Base-by-base conservation (phyloP, 768 basidiomycete genomes). In the Phaffia tasmanica region DNA sequence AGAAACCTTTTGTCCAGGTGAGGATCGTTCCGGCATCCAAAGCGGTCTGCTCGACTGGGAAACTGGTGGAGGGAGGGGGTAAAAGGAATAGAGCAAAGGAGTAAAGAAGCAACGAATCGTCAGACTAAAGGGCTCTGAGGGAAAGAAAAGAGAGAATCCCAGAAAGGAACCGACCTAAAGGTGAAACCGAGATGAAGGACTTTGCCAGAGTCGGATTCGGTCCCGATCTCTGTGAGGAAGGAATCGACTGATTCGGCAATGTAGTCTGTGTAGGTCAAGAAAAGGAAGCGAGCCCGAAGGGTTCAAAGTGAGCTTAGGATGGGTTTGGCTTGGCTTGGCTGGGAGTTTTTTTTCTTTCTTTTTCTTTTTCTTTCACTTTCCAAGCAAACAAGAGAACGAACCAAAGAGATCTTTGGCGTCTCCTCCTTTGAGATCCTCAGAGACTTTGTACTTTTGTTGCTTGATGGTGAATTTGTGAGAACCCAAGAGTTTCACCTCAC, bases 371-470 rank as follows among this genome's bases (percentile, higher is more conserved):
- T 50, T n/a, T 15, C n/a, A 15, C 49, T n/a, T 15, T 50, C 49
- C 49, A 58, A 61, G 60, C 54, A 64, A 21, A 46, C 63, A 48
- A 68, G 62, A 9, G 15, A 19, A 71, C 78, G 64, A 63, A 93
- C 92, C 89, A 73, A 99, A 98, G 59, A 99, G 79, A 2, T 82
- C 83, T 0, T 81, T 81, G 0, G 86, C 94, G 74, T 97, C 90
- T 49, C 95, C 95, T 1, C 88, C 86, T 79, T 99, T 99, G 64
- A 98, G 81, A 15, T 84, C 79, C 35, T 95, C 89, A 2, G 94
- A 95, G 18, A 99, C 91, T 75, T 86, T 89, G 80, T 92, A 99
- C 76, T 98, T 98, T 74, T 97, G 88, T 78, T 97, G 93, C 70
- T 86, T 85, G 67, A 99, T 81, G 55, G 81, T 82, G 78, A 98